Base-by-base conservation (phyloP, 2,329 filamentous ascomycete species). In the Cadophora luteo-olivacea region DNA sequence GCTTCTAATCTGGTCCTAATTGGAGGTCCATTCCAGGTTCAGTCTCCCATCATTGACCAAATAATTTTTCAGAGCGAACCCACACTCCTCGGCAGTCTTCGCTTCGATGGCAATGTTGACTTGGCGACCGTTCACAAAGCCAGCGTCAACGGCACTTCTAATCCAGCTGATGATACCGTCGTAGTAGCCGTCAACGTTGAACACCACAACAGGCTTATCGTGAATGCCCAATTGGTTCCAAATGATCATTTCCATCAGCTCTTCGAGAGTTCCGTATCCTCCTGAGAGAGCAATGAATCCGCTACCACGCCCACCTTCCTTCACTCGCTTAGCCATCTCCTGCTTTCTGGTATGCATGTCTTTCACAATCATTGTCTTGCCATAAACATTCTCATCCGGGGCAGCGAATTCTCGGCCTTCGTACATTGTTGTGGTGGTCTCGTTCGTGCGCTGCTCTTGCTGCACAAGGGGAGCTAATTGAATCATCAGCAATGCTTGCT, bases 11-110 rank as follows among this genome's bases (percentile, higher is more conserved):
- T 6, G 33, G 33, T n/a, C n/a, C 19, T 55, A 55, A 33, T 33
- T 55, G 25, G 52, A 33, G n/a, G 52, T 33, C 52, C 52, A 55
- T 9, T 19, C 12, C 52, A 55, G n/a, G n/a, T 55, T 14, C 54
- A 57, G 12, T n/a, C 29, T n/a, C 6, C 54, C 54, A 38, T 57
- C 32, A 19, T 32, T 36, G 14, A 57, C 32, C 19, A n/a, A 33
- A n/a, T 55, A 55, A 33, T 55, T 55, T 14, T 33, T 33, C 52
- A 55, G 25, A n/a, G 52, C 52, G 2, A 36, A 24, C 32, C 54
- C 54, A 24, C 54, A 57, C 19, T 38, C 54, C 54, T 57, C 29
- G 5, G 54, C 54, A 57, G 32, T 57, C 32, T 57, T 57, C 1
- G 54, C 54, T 24, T 22, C 54, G 32, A 38, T 57, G 19, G 54